Percentiles rank a stretch among this genome's conserved stretches.
These are phyloP conservation scores for Aspergillus pseudoglaucus DNA, from an alignment of 2,329 filamentous ascomycete species.

Conservation along the genomic window DNA sequence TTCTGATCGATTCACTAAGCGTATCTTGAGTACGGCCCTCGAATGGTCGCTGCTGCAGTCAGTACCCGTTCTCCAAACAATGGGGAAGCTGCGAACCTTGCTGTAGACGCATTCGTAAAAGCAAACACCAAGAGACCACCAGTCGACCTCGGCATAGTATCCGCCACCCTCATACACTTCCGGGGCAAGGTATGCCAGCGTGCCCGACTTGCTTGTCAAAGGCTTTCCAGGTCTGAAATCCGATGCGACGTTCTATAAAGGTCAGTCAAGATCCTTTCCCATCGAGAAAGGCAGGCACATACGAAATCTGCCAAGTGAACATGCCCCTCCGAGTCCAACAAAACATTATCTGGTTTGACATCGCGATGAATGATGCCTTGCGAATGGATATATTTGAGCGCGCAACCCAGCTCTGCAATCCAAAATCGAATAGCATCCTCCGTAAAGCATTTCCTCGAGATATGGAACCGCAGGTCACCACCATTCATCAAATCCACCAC, in stretches of 20 bases:
- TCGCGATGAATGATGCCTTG: slow-evolving; percentile 88
- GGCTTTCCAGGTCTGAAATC: slow-evolving; percentile 77
- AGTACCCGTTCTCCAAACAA: slow-evolving; percentile 13
- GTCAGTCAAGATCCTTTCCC: not conserved
- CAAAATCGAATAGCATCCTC: slow-evolving; percentile 96
- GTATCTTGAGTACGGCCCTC: slow-evolving; percentile 80
- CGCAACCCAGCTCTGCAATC: slow-evolving; percentile 91
- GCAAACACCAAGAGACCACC: slow-evolving; percentile 97
- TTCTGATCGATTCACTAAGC: slow-evolving; percentile 72
- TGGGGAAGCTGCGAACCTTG: slow-evolving; percentile 56
- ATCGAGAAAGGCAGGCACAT: slow-evolving; percentile 33
- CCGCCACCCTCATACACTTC: slow-evolving; percentile 90
- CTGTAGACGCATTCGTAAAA: slow-evolving; percentile 99
- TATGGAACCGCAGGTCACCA: slow-evolving; percentile 93
- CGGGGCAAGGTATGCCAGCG: slow-evolving; percentile 87
- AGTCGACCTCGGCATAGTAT: slow-evolving; percentile 86
- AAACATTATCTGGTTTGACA: slow-evolving; percentile 85
- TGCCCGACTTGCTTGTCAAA: slow-evolving; percentile 93
- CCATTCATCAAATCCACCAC: slow-evolving; percentile 98
- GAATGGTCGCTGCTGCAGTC: slow-evolving; percentile 67
- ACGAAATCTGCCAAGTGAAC: slow-evolving; percentile 98
- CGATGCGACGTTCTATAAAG: slow-evolving; percentile 79
- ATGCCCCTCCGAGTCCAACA: slow-evolving; percentile 82
- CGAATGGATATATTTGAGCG: slow-evolving; percentile 75
- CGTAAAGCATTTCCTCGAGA: slow-evolving; percentile 94